Evolutionary conservation across 2,329 filamentous ascomycete species (phyloP), one percentile per base, ranked within the genome.

Genomic region (Hypocrella siamensis): DNA sequence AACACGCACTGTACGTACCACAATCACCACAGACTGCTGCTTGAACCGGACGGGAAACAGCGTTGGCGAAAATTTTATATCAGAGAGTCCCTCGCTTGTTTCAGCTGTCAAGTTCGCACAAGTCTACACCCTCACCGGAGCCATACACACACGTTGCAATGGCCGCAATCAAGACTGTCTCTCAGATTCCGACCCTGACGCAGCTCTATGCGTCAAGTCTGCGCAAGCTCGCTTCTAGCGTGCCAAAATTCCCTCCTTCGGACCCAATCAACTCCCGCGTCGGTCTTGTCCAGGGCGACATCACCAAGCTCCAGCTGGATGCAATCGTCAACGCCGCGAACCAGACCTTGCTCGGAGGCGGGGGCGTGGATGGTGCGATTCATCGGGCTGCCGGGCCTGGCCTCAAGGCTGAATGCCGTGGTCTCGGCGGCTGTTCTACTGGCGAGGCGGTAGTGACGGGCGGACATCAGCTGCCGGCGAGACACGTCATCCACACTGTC

Each of bases 271-370:
- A 92, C 58, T 57, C 71, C 48, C 75, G 70, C 40, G 65, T 94
- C 44, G 71, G 70, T 28, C 58, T 88, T 24, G 65, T 84, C 41
- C 68, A 71, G 35, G 71, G 73, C 42, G 84, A 93, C 52, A 92
- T 96, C 53, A 94, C 86, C 11, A 74, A 64, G 11, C 70, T 96
- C 4, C 52, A 65, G 19, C 67, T 85, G 28, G 82, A 85, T 47
- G 79, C 79, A 40, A 90, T 94, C 43, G 86, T 96, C 52, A 96
- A 96, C 52, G 88, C 90, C 1, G 88, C 90, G 28, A 96, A 96
- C 53, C 57, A 56, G 8, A 67, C 66, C 2, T 70, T 96, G 1
- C 65, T 80, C 1, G 85, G 86, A 33, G 90, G 90, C 32, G 84
- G 85, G n/a, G 90, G 90, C 22, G 85, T 96, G 12, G 79, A 86